Evolutionary conservation across 345 rosid genomes (phyloP), one percentile per base, ranked within the genome.

Genomic region (Tarenaya hassleriana): DNA sequence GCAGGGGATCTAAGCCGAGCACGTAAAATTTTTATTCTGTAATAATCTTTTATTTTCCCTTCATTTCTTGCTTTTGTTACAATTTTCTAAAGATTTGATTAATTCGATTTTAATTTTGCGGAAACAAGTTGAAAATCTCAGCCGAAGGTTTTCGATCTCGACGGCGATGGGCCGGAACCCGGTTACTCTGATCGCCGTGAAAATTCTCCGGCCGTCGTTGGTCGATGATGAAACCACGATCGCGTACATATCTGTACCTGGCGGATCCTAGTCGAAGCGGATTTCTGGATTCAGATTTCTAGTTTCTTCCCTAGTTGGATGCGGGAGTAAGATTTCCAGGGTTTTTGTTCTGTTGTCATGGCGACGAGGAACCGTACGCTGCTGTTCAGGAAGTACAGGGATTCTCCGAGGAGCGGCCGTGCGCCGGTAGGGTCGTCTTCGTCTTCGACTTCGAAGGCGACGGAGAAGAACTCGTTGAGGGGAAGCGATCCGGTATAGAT

Each of bases 391-490:
- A 86, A 79, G 73, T 82, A 94, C 47, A 77, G 95, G 61, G 96
- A 82, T 66, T 81, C 95, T 47, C 74, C 86, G 78, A 86, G 88
- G 76, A 78, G 88, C 76, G 95, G 83, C n/a, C 78, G 89, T 43
- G 71, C 67, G 49, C 88, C 95, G 35, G 8, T 74, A 41, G 55
- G 71, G 59, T 72, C 72, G 20, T 73, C 80, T 15, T 14, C 73
- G 27, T 63, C 70, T 17, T 41, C 59, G 31, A 20, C 72, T 54
- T n/a, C n/a, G n/a, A n/a, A n/a, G 47, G 20, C 41, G 34, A 31
- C 60, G 10, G 70, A 43, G 9, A 7, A 60, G 10, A n/a, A n/a
- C n/a, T n/a, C n/a, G n/a, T n/a, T n/a, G n/a, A n/a, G n/a, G n/a
- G n/a, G n/a, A n/a, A n/a, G n/a, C 61, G 76, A 62, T 41, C 75